Conservation (phyloP, 177 flowering plant species). For the Vitis hybrid region DNA sequence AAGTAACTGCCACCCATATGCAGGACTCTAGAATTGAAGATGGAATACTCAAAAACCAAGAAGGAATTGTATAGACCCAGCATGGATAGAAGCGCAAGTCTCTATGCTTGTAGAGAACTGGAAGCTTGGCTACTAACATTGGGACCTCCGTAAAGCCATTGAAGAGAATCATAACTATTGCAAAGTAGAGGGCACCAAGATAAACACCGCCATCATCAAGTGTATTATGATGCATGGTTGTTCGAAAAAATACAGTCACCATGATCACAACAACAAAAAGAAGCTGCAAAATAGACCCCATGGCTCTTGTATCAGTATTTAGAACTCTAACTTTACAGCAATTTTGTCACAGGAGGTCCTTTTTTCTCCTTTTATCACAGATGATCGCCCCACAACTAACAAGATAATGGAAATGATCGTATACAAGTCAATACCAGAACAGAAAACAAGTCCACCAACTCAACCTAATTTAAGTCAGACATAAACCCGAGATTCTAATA, state of each 20-base stretch:
- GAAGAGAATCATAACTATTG: constrained; percentile 79
- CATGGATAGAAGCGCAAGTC: constrained; percentile 90
- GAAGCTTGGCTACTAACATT: constrained; percentile 91
- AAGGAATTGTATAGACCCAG: constrained; percentile 88
- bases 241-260: constrained; percentile 83
- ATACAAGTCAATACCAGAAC: too few relatives aligned
- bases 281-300: constrained; percentile 46
- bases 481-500: too few relatives aligned
- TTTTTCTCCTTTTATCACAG: too few relatives aligned
- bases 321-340: too few relatives aligned
- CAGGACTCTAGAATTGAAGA: constrained; percentile 75
- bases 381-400: too few relatives aligned
- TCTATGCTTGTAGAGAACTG: constrained; percentile 89
- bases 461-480: too few relatives aligned
- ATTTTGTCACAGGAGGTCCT: too few relatives aligned
- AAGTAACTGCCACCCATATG: constrained; percentile 80
- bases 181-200: constrained; percentile 78
- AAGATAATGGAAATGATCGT: too few relatives aligned
- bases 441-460: too few relatives aligned
- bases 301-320: constrained; percentile 6
- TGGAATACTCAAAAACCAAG: constrained; percentile 84
- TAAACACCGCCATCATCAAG: constrained; percentile 74
- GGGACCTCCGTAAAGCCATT: constrained; percentile 92
- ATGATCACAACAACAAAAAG: constrained; percentile 74
- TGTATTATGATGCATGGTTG: constrained; percentile 62